These are phyloP conservation scores for Myxozyma melibiosi DNA, from an alignment of 805 yeast genomes.

Conservation along the genomic window DNA sequence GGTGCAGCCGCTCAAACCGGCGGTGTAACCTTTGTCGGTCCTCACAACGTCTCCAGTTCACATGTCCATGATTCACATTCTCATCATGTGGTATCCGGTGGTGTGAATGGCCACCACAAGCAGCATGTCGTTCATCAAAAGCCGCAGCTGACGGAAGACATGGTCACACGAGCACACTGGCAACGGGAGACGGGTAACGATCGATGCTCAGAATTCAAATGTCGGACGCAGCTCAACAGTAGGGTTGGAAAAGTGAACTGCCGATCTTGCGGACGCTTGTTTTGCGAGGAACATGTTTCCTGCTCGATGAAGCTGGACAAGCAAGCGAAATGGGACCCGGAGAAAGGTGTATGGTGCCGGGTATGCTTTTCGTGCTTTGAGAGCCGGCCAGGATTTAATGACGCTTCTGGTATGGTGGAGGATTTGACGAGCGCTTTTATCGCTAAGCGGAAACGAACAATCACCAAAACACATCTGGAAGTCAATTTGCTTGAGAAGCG, in stretches of 20 bases:
- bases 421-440: slow-evolving; percentile 54
- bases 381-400: slow-evolving; percentile 56
- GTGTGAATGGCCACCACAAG: slow-evolving; percentile 4
- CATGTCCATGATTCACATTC: neutral
- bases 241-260: slow-evolving; percentile 68
- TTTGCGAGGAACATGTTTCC: slow-evolving; percentile 64
- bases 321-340: slow-evolving; percentile 52
- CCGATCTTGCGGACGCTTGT: slow-evolving; percentile 72
- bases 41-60: slow-evolving; percentile 17
- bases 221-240: slow-evolving; percentile 50
- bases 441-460: slow-evolving; percentile 46
- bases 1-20: neutral
- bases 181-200: slow-evolving; percentile 50
- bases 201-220: slow-evolving; percentile 47
- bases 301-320: slow-evolving; percentile 55
- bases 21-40: slow-evolving; percentile 17
- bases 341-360: slow-evolving; percentile 64
- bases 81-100: neutral
- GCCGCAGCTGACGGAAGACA: slow-evolving; percentile 38
- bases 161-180: slow-evolving; percentile 60
- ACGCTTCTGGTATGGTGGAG: slow-evolving; percentile 45
- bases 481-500: slow-evolving; percentile 64
- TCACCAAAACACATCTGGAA: slow-evolving; percentile 55
- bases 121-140: slow-evolving; percentile 7
- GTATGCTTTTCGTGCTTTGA: slow-evolving; percentile 68